phyloP scores from a whole-genome alignment of 1,139 yeast genomes.

The Zygoascus meyerae region DNA sequence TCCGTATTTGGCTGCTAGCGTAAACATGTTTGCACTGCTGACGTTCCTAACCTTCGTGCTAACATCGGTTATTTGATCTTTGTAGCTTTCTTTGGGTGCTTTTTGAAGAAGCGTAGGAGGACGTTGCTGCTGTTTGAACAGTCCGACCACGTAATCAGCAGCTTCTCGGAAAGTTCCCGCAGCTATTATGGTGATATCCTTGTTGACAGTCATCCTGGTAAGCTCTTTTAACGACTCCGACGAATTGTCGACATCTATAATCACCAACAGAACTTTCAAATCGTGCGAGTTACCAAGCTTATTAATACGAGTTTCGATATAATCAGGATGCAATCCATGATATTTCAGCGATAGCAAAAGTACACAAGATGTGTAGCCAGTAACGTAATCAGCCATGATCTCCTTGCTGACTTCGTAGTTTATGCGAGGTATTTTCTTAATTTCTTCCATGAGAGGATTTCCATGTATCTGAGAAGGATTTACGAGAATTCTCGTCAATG shows the following conservation, averaged over 20 bases:
- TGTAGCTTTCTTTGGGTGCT: constrained; percentile 40
- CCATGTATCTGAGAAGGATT: constrained; percentile 50
- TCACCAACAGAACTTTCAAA: constrained; percentile 59
- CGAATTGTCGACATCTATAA: constrained; percentile 74
- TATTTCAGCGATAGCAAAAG: constrained; percentile 70
- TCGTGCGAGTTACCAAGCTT: constrained; percentile 46
- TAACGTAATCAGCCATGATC: constrained; percentile 52
- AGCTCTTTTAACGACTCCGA: constrained; percentile 64
- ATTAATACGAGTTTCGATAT: constrained; percentile 64
- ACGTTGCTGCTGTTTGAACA: constrained; percentile 32
- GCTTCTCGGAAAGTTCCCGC: constrained; percentile 88
- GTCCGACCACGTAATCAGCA: constrained; percentile 55
- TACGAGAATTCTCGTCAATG: constrained; percentile 37
- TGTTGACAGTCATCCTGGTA: constrained; percentile 63
- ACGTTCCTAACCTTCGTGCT: constrained; percentile 49
- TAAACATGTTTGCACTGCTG: constrained; percentile 56
- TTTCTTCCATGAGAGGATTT: constrained; percentile 49
- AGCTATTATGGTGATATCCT: constrained; percentile 58
- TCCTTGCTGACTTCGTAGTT: constrained; percentile 40
- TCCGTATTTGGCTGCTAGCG: constrained; percentile 49
- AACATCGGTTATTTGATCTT: constrained; percentile 46
- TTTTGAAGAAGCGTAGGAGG: constrained; percentile 41
- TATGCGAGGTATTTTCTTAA: constrained; percentile 40
- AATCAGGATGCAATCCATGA: constrained; percentile 84
- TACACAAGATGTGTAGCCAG: constrained; percentile 62